Evolutionary conservation across 176 grass and related monocot species (phyloP), one percentile per base, ranked within the genome.

Genomic region (Lolium multiflorum): DNA sequence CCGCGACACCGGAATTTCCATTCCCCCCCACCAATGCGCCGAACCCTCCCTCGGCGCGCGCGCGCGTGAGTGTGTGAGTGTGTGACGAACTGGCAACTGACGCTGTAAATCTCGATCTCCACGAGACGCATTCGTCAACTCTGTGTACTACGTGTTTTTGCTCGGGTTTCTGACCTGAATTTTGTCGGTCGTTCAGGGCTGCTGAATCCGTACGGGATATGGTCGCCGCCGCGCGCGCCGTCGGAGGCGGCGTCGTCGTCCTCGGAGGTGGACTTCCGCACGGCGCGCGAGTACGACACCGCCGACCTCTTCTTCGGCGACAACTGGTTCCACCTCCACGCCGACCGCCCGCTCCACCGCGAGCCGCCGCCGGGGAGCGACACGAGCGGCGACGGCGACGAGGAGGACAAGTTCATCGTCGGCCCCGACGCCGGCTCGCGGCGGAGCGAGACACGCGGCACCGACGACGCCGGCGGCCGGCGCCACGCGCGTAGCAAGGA

Each of bases 351-450:
- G 48, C 81, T 74, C 50, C 71, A 55, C 46, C 65, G 48, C 64
- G 50, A 84, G 41, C 41, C 41, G 48, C 6, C 41, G 48, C 49
- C 28, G 39, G 90, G 68, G 22, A 86, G 87, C 14, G 84, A 71
- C 3, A 62, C 47, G 26, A 76, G 31, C 31, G 31, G 84, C 39
- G 79, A 65, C 11, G 50, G 81, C n/a, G 84, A 81, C 2, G 90
- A 86, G 83, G 91, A 85, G 66, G 89, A 99, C 85, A 99, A 99
- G 89, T 99, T 97, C 60, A 79, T 97, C 7, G 81, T 89, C 58
- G 87, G 52, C 4, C 78, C 66, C 22, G 78, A 88, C 44, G 79
- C 70, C 55, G 77, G 72, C 68, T 72, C 49, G 49, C 65, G 22
- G 83, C 76, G 66, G 52, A 78, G 8, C 8, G 80, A 88, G 50